These are phyloP conservation scores for Citrullus mucosospermus DNA, from an alignment of 306 rosid genomes.

Conservation along the genomic window DNA sequence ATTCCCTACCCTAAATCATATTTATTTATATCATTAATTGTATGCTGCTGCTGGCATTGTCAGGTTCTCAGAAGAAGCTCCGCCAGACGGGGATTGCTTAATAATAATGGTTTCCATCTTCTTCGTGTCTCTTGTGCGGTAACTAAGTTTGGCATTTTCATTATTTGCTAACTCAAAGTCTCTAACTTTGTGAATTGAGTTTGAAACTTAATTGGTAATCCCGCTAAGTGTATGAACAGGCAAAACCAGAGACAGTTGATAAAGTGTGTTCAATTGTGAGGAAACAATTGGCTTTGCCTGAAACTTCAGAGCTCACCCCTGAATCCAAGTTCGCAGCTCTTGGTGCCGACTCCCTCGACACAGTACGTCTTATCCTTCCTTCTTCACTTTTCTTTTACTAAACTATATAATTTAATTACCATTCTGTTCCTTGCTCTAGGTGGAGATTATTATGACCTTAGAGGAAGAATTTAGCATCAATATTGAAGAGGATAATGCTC, in stretches of 20 bases:
- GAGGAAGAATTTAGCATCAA: conserved; percentile 32
- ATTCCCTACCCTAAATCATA: not conserved
- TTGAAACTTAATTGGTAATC: no score
- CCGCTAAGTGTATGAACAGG: conserved; percentile 2
- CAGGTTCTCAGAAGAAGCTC: conserved; percentile 18
- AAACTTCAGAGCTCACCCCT: conserved; percentile 22
- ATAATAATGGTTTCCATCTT: conserved; percentile 20
- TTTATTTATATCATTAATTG: no score
- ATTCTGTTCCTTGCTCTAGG: not conserved
- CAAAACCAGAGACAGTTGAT: conserved; percentile 27
- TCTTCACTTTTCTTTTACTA: no score
- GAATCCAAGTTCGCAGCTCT: conserved; percentile 27
- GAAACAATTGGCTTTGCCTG: conserved; percentile 32
- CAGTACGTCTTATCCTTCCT: conserved; percentile 4
- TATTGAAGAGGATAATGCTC: conserved; percentile 31
- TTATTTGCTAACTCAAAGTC: no score
- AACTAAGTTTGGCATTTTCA: not conserved
- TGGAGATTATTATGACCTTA: not conserved
- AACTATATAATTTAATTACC: no score
- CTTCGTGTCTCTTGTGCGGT: conserved; percentile 38
- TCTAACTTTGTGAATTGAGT: no score
- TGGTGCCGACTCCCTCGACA: conserved; percentile 40
- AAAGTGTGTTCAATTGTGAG: conserved; percentile 34
- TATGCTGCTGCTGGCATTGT: not conserved
- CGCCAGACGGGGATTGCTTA: not conserved